These are phyloP conservation scores for Lagerstroemia speciosa DNA, from an alignment of 345 rosid genomes.

Conservation along the genomic window DNA sequence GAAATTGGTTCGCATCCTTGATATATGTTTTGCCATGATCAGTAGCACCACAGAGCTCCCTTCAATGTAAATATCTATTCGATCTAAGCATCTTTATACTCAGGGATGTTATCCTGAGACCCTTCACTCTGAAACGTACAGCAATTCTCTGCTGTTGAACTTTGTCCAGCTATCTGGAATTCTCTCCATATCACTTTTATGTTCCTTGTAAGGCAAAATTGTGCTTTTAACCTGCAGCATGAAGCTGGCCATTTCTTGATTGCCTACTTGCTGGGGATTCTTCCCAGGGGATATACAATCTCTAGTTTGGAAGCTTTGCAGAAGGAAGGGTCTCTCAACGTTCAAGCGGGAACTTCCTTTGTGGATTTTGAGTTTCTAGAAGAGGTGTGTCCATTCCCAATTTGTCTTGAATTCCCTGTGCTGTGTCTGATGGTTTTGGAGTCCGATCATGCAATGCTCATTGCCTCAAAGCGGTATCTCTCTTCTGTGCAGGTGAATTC, in stretches of 20 bases:
- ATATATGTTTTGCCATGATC: neutral
- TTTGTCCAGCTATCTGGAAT: neutral
- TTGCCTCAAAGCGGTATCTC: neutral
- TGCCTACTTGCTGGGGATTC: slow-evolving; percentile 76
- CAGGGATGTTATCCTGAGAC: neutral
- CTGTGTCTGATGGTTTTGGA: neutral
- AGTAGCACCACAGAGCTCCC: neutral
- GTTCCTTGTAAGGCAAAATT: neutral
- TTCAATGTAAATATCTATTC: neutral
- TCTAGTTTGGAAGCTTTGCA: slow-evolving; percentile 70
- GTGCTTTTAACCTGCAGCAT: slow-evolving; percentile 38
- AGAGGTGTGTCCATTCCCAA: slow-evolving; percentile 35
- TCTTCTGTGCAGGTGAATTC: slow-evolving; percentile 49
- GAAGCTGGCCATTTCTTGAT: slow-evolving; percentile 98
- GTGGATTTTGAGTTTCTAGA: slow-evolving; percentile 84
- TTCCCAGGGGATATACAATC: slow-evolving; percentile 66
- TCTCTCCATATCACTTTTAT: neutral
- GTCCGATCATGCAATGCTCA: neutral
- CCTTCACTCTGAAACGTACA: neutral
- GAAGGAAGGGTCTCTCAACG: slow-evolving; percentile 85
- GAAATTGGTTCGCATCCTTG: neutral
- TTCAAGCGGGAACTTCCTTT: slow-evolving; percentile 90
- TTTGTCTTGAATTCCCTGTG: neutral
- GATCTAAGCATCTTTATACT: too few species aligned
- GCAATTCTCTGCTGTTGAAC: neutral